Evolutionary conservation across 306 rosid genomes (phyloP).

Genomic region (Gastrolobium bilobum): DNA sequence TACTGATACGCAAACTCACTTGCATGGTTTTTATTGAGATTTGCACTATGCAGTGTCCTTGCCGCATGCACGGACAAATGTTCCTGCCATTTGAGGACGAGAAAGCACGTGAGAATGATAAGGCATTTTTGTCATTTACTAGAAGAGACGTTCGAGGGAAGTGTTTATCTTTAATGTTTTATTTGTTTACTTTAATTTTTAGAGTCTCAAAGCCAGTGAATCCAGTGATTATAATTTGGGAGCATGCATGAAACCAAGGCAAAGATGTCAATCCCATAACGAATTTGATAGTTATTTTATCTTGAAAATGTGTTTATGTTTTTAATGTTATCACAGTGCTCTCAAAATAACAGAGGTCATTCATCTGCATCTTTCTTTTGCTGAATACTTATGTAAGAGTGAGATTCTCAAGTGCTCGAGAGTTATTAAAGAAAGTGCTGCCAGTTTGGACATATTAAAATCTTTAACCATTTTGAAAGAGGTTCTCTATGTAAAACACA

Average conservation of each 20-base stretch:
- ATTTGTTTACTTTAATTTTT: not conserved
- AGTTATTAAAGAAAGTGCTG: not conserved
- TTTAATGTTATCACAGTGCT: slow-evolving; percentile 7
- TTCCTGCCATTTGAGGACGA: slow-evolving; percentile 43
- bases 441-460: not conserved
- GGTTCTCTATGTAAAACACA: not conserved
- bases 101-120: slow-evolving; percentile 52
- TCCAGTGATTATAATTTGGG: not conserved
- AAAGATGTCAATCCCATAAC: slow-evolving; percentile 9
- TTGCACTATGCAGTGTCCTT: slow-evolving; percentile 43
- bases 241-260: slow-evolving; percentile 12
- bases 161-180: slow-evolving; percentile 21
- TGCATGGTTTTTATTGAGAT: slow-evolving; percentile 42
- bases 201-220: not conserved
- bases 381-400: not conserved
- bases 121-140: slow-evolving; percentile 36
- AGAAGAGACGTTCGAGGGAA: not conserved
- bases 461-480: slow-evolving; percentile 15
- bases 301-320: not conserved
- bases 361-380: not conserved
- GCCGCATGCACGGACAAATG: slow-evolving; percentile 49
- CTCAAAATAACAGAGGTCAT: not conserved
- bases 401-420: not conserved
- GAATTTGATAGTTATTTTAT: not conserved
- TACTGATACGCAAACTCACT: slow-evolving; percentile 20